Percentiles rank a stretch among this genome's conserved stretches.
phyloP scores from a whole-genome alignment of 345 rosid species.

The Eucalyptus tenuipes region DNA sequence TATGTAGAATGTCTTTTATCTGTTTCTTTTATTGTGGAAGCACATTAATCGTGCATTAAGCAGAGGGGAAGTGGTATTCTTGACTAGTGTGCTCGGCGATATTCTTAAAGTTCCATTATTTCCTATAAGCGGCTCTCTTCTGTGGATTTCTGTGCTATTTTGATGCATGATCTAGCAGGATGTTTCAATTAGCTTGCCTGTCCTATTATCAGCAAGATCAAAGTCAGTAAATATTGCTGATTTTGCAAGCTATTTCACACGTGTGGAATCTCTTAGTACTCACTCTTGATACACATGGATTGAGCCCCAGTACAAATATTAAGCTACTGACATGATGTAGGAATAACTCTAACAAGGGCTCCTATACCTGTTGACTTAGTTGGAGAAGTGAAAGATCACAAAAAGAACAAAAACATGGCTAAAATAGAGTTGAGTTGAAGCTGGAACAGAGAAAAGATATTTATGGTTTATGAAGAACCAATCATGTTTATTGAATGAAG shows the following conservation, averaged over 20 bases:
- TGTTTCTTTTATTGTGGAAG: background rate
- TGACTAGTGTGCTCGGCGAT: fast-evolving
- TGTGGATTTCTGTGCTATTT: background rate
- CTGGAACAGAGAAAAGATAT: background rate
- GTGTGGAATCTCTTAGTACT: background rate
- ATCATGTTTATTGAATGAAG: background rate
- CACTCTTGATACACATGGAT: background rate
- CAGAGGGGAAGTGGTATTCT: background rate
- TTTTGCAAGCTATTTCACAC: background rate
- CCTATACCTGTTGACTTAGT: background rate
- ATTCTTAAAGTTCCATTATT: background rate
- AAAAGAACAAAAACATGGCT: background rate
- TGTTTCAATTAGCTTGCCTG: background rate
- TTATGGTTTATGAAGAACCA: background rate
- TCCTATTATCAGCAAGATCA: background rate
- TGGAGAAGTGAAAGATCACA: fast-evolving
- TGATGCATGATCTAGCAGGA: background rate
- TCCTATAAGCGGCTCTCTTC: background rate
- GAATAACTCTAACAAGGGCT: background rate
- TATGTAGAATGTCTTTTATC: background rate
- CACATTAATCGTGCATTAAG: background rate
- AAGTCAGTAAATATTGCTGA: background rate
- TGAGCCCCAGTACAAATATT: background rate
- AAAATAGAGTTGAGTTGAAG: background rate
- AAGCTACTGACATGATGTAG: background rate